phyloP scores from a whole-genome alignment of 176 grass and related monocot species.

The Coix lacrymajobi region DNA sequence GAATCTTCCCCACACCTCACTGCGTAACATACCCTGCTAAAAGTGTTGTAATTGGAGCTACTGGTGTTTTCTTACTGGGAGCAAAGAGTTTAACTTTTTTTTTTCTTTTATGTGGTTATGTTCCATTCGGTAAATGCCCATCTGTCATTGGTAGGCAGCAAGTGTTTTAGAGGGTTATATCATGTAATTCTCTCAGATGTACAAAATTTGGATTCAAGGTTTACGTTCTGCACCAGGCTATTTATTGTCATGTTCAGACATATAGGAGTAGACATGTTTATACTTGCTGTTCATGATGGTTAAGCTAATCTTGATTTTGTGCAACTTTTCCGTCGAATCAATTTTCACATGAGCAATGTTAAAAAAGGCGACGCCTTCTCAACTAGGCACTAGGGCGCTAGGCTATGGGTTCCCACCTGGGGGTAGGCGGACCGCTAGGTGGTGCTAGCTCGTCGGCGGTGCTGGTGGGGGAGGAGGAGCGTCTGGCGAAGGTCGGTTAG shows the following conservation, averaged over 20 bases:
- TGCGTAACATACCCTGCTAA: constrained; percentile 3
- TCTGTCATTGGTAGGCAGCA: constrained; percentile 28
- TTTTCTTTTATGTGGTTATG: constrained; percentile 22
- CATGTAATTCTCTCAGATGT: constrained; percentile 30
- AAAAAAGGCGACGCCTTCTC: no score
- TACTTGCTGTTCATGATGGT: background rate
- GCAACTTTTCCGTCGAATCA: background rate
- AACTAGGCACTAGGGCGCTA: no score
- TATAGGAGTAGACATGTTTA: background rate
- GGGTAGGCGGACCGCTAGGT: no score
- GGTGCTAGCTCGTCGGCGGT: no score
- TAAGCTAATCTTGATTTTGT: background rate
- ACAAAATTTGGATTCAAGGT: constrained; percentile 29
- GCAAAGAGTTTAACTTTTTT: background rate
- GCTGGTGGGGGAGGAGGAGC: no score
- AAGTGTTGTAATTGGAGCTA: constrained; percentile 15
- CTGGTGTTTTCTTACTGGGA: constrained; percentile 8
- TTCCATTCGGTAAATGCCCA: constrained; percentile 26
- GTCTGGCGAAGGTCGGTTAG: no score
- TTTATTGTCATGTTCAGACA: constrained; percentile 1
- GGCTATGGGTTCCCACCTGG: no score
- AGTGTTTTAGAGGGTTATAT: constrained; percentile 27
- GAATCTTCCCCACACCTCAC: constrained; percentile 27
- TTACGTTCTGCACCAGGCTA: background rate
- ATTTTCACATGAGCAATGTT: background rate